phyloP scores from a whole-genome alignment of 2,329 filamentous ascomycete genomes.

The Botrytis sinoallii region DNA sequence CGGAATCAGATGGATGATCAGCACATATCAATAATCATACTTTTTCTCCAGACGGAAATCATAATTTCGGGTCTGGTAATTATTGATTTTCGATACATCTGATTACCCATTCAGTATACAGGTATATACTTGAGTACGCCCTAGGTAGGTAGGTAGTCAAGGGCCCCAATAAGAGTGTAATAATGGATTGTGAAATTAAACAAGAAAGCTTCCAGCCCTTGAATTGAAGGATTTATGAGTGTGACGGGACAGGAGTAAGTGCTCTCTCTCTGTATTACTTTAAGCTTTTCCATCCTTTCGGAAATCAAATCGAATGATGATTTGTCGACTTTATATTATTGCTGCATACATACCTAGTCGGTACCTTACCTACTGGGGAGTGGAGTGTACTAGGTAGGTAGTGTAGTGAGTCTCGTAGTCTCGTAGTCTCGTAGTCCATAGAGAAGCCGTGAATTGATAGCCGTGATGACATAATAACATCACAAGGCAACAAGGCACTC shows the following conservation, averaged over 20 bases:
- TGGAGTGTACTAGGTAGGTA: too few species aligned
- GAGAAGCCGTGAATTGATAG: not conserved
- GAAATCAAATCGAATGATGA: not conserved
- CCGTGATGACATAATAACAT: not conserved
- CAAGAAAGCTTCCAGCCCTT: not conserved
- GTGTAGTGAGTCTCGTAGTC: too few species aligned
- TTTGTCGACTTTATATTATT: not conserved
- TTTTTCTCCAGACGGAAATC: constrained; percentile 3
- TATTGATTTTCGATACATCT: not conserved
- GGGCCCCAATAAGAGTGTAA: too few species aligned
- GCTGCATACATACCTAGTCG: not conserved
- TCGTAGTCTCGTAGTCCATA: not conserved
- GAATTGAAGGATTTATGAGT: not conserved
- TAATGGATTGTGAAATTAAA: not conserved
- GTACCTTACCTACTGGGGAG: too few species aligned
- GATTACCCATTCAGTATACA: not conserved
- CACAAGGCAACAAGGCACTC: not conserved
- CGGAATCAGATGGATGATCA: not conserved
- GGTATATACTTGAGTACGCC: not conserved
- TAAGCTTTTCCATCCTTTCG: not conserved
- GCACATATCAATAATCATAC: not conserved
- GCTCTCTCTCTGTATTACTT: not conserved
- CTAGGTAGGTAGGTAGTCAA: not conserved
- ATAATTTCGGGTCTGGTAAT: not conserved
- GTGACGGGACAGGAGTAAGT: not conserved